Evolutionary conservation across 2,329 filamentous ascomycete genomes (phyloP).

Genomic region (Ophiocordyceps camponoti-leonardi): DNA sequence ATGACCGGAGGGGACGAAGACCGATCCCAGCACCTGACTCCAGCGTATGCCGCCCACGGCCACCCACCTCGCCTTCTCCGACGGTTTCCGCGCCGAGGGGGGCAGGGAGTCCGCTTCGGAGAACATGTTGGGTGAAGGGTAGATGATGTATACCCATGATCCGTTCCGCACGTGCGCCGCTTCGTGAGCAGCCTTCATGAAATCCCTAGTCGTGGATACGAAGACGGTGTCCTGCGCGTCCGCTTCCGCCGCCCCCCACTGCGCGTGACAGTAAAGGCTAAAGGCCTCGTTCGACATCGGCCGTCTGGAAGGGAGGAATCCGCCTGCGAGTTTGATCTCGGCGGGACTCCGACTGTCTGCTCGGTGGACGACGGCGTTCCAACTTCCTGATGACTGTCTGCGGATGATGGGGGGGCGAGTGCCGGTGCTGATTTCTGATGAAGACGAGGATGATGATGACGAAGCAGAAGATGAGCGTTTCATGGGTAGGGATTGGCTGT

Average conservation of each 20-base stretch:
- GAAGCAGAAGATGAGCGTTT: too few species aligned
- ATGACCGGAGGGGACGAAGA: background rate
- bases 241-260: background rate
- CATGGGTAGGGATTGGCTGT: too few species aligned
- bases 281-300: background rate
- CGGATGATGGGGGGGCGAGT: too few species aligned
- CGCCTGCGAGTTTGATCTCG: background rate
- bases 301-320: background rate
- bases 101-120: background rate
- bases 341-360: background rate
- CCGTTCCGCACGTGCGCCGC: background rate
- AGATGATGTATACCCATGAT: background rate
- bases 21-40: background rate
- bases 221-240: background rate
- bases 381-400: too few species aligned
- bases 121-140: background rate
- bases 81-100: background rate
- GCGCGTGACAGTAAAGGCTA: background rate
- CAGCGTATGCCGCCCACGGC: background rate
- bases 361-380: background rate
- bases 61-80: background rate
- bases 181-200: background rate
- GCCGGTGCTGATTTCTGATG: too few species aligned
- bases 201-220: background rate
- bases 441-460: too few species aligned